A percentile compares a stretch with the other conserved stretches of the same genome.
Evolutionary conservation across 495 filamentous ascomycete species (phyloP).

Genomic region (Aspergillus wentii): DNA sequence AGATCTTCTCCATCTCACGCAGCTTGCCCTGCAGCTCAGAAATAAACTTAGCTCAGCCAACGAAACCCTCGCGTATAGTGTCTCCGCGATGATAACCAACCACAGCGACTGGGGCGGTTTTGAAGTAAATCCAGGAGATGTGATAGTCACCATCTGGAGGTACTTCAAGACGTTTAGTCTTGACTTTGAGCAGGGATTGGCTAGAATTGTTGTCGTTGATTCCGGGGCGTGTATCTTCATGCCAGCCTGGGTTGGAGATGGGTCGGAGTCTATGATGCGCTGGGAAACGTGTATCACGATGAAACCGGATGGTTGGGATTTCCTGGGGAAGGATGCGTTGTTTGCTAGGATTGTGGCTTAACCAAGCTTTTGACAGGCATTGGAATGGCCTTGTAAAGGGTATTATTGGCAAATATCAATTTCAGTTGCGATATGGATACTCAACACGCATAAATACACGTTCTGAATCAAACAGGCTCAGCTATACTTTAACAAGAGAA

Average conservation of each 20-base stretch:
- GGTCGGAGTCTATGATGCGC: background rate
- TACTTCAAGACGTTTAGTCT: conserved; percentile 1
- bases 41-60: conserved; percentile 1
- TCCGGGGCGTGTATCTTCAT: conserved; percentile 3
- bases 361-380: no score
- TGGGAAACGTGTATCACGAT: background rate
- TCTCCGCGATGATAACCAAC: background rate
- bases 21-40: background rate
- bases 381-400: no score
- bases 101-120: conserved; percentile 1
- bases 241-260: background rate
- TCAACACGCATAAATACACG: no score
- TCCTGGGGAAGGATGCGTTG: background rate
- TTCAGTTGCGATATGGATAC: no score
- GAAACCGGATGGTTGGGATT: background rate
- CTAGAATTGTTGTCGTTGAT: conserved; percentile 3
- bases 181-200: conserved; percentile 4
- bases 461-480: no score
- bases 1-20: conserved; percentile 2
- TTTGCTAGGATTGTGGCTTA: background rate
- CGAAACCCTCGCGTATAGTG: conserved; percentile 1
- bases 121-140: background rate
- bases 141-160: conserved; percentile 5
- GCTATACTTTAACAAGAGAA: no score
- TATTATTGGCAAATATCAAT: no score